phyloP scores from a whole-genome alignment of 2,329 filamentous ascomycete species.

The Sporothrix inflata region DNA sequence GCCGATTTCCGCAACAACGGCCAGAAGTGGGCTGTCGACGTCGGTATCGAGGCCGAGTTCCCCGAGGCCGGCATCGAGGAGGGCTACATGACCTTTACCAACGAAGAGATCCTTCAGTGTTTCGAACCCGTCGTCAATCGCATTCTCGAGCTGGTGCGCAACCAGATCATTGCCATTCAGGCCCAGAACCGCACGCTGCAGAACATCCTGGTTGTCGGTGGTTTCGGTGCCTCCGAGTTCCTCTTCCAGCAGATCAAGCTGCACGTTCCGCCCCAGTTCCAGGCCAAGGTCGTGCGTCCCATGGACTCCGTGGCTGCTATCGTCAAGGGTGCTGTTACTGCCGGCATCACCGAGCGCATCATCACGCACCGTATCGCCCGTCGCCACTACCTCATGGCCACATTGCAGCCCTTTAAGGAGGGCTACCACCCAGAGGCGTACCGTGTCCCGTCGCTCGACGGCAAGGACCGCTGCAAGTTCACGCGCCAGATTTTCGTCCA shows the following conservation, averaged over 20 bases:
- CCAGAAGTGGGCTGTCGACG: constrained; percentile 98
- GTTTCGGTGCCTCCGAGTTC: constrained; percentile 97
- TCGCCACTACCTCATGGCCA: constrained; percentile 98
- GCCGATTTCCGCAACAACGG: constrained; percentile 99
- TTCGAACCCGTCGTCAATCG: constrained; percentile 98
- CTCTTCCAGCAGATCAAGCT: constrained; percentile 99
- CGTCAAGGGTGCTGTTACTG: constrained; percentile 96
- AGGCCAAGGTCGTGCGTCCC: constrained; percentile 94
- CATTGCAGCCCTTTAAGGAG: constrained; percentile 97
- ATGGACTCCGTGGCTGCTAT: constrained; percentile 99
- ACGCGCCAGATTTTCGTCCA: constrained; percentile 98
- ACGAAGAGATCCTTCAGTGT: constrained; percentile 98
- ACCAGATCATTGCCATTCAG: constrained; percentile 99
- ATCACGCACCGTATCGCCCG: constrained; percentile 96
- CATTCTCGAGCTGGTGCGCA: constrained; percentile 92
- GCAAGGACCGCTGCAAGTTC: constrained; percentile 98
- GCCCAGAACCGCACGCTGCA: constrained; percentile 92
- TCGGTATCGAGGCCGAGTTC: constrained; percentile 97
- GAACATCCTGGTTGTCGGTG: constrained; percentile 96
- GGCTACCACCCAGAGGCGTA: constrained; percentile 98
- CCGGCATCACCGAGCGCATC: constrained; percentile 95
- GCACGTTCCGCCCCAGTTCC: constrained; percentile 96
- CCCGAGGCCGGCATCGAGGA: constrained; percentile 97
- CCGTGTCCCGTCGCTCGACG: constrained; percentile 92
- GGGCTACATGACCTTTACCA: constrained; percentile 99